Percentiles rank a stretch among this genome's conserved stretches.
Evolutionary conservation across 495 filamentous ascomycete genomes (phyloP).

Genomic region (Penicillium turbatum): DNA sequence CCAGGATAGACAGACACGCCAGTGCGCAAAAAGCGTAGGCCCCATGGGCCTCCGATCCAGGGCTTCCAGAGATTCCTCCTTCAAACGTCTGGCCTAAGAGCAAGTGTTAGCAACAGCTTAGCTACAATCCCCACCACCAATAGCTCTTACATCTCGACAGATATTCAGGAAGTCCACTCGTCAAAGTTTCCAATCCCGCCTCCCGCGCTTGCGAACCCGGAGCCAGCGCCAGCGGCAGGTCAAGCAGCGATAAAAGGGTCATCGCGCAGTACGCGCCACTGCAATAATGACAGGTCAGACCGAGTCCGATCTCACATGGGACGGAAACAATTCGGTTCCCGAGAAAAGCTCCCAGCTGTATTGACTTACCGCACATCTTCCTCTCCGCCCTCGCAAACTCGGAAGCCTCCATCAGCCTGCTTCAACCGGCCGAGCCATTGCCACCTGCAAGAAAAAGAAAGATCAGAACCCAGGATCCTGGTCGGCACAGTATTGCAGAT

Average conservation of each 20-base stretch:
- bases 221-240: slow-evolving; percentile 74
- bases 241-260: slow-evolving; percentile 73
- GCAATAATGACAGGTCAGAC: slow-evolving; percentile 11
- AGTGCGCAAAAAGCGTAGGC: slow-evolving; percentile 95
- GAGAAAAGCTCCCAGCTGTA: not conserved
- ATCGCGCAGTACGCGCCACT: slow-evolving; percentile 89
- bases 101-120: slow-evolving; percentile 14
- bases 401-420: slow-evolving; percentile 78
- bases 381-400: slow-evolving; percentile 75
- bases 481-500: slow-evolving; percentile 20
- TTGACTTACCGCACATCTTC: slow-evolving; percentile 75
- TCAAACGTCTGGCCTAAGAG: slow-evolving; percentile 84
- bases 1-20: slow-evolving; percentile 79
- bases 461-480: not conserved
- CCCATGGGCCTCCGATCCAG: slow-evolving; percentile 85
- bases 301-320: slow-evolving; percentile 9
- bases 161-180: slow-evolving; percentile 70
- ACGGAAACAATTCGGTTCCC: not conserved
- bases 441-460: slow-evolving; percentile 51
- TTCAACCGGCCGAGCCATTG: slow-evolving; percentile 81
- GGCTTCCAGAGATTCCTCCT: slow-evolving; percentile 81
- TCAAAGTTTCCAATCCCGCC: slow-evolving; percentile 49
- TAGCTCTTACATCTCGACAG: slow-evolving; percentile 67
- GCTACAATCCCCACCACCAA: not conserved
- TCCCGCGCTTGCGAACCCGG: slow-evolving; percentile 51